Percentiles rank a stretch among this genome's conserved stretches.
Conservation (phyloP, 2,329 filamentous ascomycete genomes). For the Xylaria sp. region DNA sequence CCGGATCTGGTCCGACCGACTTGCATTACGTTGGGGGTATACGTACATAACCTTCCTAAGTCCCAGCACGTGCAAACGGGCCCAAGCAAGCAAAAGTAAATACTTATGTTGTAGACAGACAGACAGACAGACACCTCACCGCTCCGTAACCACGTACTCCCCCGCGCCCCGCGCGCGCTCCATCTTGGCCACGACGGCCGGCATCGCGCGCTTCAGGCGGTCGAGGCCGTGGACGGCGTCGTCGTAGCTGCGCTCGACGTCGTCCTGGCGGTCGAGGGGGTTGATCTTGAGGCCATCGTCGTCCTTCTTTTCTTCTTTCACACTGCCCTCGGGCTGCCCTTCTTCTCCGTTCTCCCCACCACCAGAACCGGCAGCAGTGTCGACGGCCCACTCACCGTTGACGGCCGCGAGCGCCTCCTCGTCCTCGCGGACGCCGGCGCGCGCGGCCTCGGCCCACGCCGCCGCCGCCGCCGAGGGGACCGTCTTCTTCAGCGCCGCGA, state of each 20-base stretch:
- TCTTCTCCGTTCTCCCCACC: slow-evolving; percentile 17
- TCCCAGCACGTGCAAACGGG: too few relatives aligned
- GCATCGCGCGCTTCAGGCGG: slow-evolving; percentile 61
- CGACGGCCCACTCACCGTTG: slow-evolving; percentile 20
- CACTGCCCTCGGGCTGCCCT: slow-evolving; percentile 22
- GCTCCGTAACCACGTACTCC: slow-evolving; percentile 57
- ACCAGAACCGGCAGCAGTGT: slow-evolving; percentile 18
- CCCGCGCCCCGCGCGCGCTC: slow-evolving; percentile 64
- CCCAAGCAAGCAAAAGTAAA: too few relatives aligned
- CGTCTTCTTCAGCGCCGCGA: slow-evolving; percentile 60
- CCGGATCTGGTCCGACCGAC: too few relatives aligned
- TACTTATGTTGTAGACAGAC: too few relatives aligned
- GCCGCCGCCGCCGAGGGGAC: slow-evolving; percentile 51
- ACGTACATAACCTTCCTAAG: too few relatives aligned
- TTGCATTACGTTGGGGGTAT: too few relatives aligned
- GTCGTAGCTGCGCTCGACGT: slow-evolving; percentile 50
- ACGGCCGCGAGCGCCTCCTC: slow-evolving; percentile 46
- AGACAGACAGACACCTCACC: slow-evolving; percentile 27
- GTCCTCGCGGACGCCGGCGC: slow-evolving; percentile 48
- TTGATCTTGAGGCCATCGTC: slow-evolving; percentile 34
- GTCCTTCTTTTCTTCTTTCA: slow-evolving; percentile 27
- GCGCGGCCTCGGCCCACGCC: slow-evolving; percentile 45
- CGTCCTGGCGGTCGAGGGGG: slow-evolving; percentile 48
- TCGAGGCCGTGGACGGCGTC: slow-evolving; percentile 54
- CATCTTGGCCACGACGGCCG: slow-evolving; percentile 65